phyloP scores from a whole-genome alignment of 345 rosid genomes.

The Rhizophora apiculata region DNA sequence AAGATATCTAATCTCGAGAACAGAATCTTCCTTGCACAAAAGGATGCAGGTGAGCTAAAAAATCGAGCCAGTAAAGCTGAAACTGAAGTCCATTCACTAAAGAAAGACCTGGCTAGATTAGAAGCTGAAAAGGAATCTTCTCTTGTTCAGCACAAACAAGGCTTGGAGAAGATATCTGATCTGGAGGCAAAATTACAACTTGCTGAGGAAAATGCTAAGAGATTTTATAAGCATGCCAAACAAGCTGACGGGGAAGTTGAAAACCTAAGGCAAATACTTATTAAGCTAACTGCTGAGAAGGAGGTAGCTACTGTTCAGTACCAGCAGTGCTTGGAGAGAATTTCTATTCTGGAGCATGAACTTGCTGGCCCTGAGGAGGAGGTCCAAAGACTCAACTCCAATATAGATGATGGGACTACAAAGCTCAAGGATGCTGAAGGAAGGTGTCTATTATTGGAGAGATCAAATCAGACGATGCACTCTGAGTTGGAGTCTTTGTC shows the following conservation, averaged over 20 bases:
- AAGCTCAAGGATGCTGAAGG: constrained; percentile 82
- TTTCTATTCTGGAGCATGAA: constrained; percentile 62
- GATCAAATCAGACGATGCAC: constrained; percentile 65
- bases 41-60: constrained; percentile 56
- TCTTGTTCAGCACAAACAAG: constrained; percentile 46
- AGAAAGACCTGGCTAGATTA: constrained; percentile 47
- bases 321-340: constrained; percentile 74
- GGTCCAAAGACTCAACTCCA: constrained; percentile 60
- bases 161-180: constrained; percentile 53
- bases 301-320: constrained; percentile 61
- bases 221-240: constrained; percentile 48
- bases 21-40: constrained; percentile 43
- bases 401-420: constrained; percentile 58
- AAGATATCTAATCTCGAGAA: constrained; percentile 61
- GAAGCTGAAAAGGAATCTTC: constrained; percentile 73
- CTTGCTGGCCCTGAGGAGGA: constrained; percentile 59
- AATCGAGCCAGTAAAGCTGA: constrained; percentile 66
- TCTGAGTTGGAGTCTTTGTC: constrained; percentile 58
- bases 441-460: constrained; percentile 69
- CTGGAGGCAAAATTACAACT: constrained; percentile 56
- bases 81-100: constrained; percentile 48
- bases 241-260: constrained; percentile 71
- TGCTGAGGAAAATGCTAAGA: constrained; percentile 58
- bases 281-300: constrained; percentile 59
- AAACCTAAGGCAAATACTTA: constrained; percentile 52